Evolutionary conservation across 768 basidiomycete genomes (phyloP).

Genomic region (Tulasnella sp.): DNA sequence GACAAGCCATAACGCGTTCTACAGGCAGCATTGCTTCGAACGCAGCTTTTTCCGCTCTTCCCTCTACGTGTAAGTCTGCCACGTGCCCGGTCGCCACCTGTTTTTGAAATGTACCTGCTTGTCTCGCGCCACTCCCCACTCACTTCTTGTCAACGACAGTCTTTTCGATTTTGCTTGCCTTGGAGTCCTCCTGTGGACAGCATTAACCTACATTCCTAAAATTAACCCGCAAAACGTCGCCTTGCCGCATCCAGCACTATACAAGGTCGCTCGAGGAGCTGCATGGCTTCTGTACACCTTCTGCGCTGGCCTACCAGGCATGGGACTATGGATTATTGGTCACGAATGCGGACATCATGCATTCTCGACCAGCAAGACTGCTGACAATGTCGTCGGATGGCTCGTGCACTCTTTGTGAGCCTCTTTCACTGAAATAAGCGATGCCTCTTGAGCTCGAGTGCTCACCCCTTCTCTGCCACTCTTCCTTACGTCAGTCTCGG

Average conservation of each 20-base stretch:
- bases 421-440: background rate
- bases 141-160: constrained; percentile 5
- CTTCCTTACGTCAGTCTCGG: constrained; percentile 50
- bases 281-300: constrained; percentile 80
- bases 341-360: constrained; percentile 97
- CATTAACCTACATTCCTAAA: constrained; percentile 32
- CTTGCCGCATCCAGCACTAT: constrained; percentile 37
- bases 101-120: background rate
- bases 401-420: constrained; percentile 79
- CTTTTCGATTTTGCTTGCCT: constrained; percentile 35
- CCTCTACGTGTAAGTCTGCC: constrained; percentile 31
- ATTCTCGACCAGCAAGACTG: constrained; percentile 82
- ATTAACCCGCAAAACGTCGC: constrained; percentile 27
- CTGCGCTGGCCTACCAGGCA: constrained; percentile 73
- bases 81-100: background rate
- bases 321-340: constrained; percentile 89
- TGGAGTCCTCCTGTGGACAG: constrained; percentile 32
- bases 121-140: background rate
- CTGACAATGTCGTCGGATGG: constrained; percentile 92
- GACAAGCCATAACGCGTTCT: background rate
- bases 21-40: constrained; percentile 39
- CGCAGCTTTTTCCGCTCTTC: constrained; percentile 36
- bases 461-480: background rate
- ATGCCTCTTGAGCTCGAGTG: background rate
- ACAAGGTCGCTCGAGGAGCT: constrained; percentile 52